These are phyloP conservation scores for Boletus speciosus DNA, from an alignment of 768 basidiomycete species.

Conservation along the genomic window DNA sequence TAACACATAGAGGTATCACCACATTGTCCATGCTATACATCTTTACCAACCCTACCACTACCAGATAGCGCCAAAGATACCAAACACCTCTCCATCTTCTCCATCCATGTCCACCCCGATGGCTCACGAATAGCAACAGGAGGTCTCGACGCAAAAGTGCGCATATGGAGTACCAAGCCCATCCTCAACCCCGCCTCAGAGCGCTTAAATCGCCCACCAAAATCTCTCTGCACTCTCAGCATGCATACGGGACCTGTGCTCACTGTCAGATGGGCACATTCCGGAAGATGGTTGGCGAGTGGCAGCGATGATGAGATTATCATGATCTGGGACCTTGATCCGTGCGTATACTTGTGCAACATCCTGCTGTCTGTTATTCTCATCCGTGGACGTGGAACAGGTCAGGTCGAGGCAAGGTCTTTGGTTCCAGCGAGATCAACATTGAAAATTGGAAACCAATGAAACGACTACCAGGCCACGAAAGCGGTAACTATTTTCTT, in stretches of 20 bases:
- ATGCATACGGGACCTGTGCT: constrained; percentile 95
- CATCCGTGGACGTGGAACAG: constrained; percentile 37
- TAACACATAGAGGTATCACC: constrained; percentile 64
- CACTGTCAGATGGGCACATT: constrained; percentile 89
- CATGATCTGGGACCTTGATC: constrained; percentile 96
- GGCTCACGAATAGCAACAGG: constrained; percentile 97
- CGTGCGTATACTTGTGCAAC: constrained; percentile 49
- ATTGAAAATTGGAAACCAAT: constrained; percentile 96
- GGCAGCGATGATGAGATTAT: constrained; percentile 95
- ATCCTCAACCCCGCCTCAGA: constrained; percentile 77
- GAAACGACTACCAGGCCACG: constrained; percentile 88
- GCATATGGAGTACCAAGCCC: constrained; percentile 96
- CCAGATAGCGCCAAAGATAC: constrained; percentile 45
- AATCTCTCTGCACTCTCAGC: constrained; percentile 83
- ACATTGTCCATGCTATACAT: neutral
- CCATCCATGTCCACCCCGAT: constrained; percentile 92
- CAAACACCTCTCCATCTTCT: constrained; percentile 84
- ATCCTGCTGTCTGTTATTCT: neutral
- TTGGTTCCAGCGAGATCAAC: constrained; percentile 94
- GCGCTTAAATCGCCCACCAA: constrained; percentile 68
- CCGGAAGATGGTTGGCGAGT: constrained; percentile 90
- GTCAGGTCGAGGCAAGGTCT: constrained; percentile 78
- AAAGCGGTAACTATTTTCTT: constrained; percentile 64
- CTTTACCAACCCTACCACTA: neutral
- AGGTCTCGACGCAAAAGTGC: constrained; percentile 91